These are phyloP conservation scores for Cenchrus fungigraminus DNA, from an alignment of 176 grass and related monocot genomes.

Conservation along the genomic window DNA sequence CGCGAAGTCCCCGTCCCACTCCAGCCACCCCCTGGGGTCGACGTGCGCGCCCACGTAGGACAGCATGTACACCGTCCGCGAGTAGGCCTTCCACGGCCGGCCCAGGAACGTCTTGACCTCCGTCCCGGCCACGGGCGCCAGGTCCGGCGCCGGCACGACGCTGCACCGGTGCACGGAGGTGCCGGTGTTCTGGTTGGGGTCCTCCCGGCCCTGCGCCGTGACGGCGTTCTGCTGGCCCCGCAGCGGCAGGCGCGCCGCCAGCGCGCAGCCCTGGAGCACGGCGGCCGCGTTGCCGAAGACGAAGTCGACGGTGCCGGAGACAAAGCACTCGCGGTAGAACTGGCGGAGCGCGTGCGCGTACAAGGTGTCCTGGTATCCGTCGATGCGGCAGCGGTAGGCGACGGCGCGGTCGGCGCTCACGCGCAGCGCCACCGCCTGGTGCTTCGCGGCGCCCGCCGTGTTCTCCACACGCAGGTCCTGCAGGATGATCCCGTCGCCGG, in stretches of 20 bases:
- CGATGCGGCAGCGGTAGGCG: conserved; percentile 55
- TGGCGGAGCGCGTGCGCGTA: conserved; percentile 60
- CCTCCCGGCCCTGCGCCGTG: conserved; percentile 65
- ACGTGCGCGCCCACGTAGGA: conserved; percentile 55
- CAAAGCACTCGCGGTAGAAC: conserved; percentile 57
- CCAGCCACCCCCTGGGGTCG: conserved; percentile 54
- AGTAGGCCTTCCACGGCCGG: conserved; percentile 70
- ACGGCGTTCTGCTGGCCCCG: conserved; percentile 55
- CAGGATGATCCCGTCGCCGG: conserved; percentile 59
- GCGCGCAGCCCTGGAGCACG: conserved; percentile 53
- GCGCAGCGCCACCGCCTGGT: not conserved
- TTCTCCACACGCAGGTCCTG: conserved; percentile 51
- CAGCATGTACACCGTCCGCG: conserved; percentile 58
- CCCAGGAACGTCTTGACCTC: conserved; percentile 55
- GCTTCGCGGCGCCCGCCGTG: no score
- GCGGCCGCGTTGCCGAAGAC: conserved; percentile 64
- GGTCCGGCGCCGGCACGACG: conserved; percentile 55
- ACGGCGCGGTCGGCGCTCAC: conserved; percentile 61
- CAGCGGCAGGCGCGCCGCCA: conserved; percentile 53
- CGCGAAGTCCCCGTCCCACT: conserved; percentile 63
- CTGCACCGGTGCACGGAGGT: conserved; percentile 58
- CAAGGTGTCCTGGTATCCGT: conserved; percentile 55
- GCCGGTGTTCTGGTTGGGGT: conserved; percentile 79
- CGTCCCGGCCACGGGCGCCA: conserved; percentile 31
- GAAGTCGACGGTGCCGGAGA: conserved; percentile 75